A percentile compares a stretch with the other conserved stretches of the same genome.
phyloP scores from a whole-genome alignment of 129 eudicot species.

The Ambrosia artemisiifolia region DNA sequence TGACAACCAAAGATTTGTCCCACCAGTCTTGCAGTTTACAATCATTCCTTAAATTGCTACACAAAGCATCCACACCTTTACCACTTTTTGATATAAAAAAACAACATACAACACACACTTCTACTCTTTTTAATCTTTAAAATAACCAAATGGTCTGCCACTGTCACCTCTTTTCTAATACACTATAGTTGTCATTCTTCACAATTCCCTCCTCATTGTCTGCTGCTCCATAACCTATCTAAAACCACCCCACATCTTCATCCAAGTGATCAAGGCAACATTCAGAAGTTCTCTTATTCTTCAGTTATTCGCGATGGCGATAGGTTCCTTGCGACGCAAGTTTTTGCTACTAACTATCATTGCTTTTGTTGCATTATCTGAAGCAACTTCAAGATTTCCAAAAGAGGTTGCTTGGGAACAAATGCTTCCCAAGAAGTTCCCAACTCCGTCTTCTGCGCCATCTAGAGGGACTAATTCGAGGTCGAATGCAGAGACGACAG shows the following conservation, averaged over 20 bases:
- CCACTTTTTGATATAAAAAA: slow-evolving; percentile 14
- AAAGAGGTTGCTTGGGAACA: slow-evolving; percentile 57
- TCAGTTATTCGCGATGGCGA: slow-evolving; percentile 38
- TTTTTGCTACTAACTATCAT: slow-evolving; percentile 43
- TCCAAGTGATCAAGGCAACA: slow-evolving; percentile 5
- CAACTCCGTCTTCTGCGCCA: slow-evolving; percentile 72
- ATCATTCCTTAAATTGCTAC: slow-evolving; percentile 40
- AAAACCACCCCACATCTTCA: slow-evolving; percentile 28
- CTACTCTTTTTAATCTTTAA: slow-evolving; percentile 30
- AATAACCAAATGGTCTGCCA: slow-evolving; percentile 67
- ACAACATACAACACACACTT: slow-evolving; percentile 28
- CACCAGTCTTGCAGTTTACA: slow-evolving; percentile 15
- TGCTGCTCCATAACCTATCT: slow-evolving; percentile 40
- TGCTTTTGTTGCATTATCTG: slow-evolving; percentile 50
- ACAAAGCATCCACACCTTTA: slow-evolving; percentile 24
- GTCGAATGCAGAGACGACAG: slow-evolving; percentile 24
- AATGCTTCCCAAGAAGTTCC: slow-evolving; percentile 90
- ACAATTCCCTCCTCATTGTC: slow-evolving; percentile 60
- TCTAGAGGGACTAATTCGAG: slow-evolving; percentile 77
- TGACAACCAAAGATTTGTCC: slow-evolving; percentile 56
- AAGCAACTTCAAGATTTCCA: slow-evolving; percentile 62
- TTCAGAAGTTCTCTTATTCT: slow-evolving; percentile 5
- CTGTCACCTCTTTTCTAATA: slow-evolving; percentile 62
- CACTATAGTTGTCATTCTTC: slow-evolving; percentile 66
- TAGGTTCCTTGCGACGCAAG: slow-evolving; percentile 41